phyloP scores from a whole-genome alignment of 495 filamentous ascomycete genomes.

The Glarea lozoyensis region DNA sequence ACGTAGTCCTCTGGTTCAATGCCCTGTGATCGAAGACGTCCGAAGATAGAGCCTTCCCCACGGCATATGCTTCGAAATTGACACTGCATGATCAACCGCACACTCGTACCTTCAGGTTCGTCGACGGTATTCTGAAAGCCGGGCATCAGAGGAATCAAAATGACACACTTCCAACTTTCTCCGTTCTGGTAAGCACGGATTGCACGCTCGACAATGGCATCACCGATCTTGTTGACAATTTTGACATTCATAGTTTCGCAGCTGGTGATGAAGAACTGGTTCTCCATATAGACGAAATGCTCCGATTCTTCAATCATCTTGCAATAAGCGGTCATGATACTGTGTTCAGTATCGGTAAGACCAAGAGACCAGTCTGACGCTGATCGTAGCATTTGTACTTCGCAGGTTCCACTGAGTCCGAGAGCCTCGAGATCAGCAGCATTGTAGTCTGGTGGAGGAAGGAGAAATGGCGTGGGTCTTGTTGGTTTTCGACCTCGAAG shows the following conservation, averaged over 20 bases:
- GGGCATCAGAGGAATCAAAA: slow-evolving; percentile 92
- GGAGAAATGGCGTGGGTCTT: slow-evolving; percentile 82
- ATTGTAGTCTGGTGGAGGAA: slow-evolving; percentile 89
- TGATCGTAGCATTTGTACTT: slow-evolving; percentile 91
- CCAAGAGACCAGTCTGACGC: slow-evolving; percentile 88
- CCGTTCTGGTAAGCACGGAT: slow-evolving; percentile 72
- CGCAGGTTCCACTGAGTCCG: slow-evolving; percentile 86
- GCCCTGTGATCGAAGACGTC: slow-evolving; percentile 64
- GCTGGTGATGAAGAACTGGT: slow-evolving; percentile 97
- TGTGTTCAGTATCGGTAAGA: slow-evolving; percentile 77
- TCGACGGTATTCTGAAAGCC: slow-evolving; percentile 98
- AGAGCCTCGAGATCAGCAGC: slow-evolving; percentile 76
- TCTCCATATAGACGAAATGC: slow-evolving; percentile 98
- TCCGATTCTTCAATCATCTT: slow-evolving; percentile 92
- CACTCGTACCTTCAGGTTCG: slow-evolving; percentile 83
- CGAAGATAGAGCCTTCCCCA: slow-evolving; percentile 88
- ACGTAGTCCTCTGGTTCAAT: slow-evolving; percentile 98
- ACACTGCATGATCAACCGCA: slow-evolving; percentile 94
- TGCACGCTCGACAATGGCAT: slow-evolving; percentile 89
- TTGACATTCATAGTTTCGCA: slow-evolving; percentile 79
- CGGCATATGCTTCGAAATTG: slow-evolving; percentile 97
- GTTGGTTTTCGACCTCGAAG: slow-evolving; percentile 90
- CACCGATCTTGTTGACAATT: slow-evolving; percentile 89
- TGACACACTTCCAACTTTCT: slow-evolving; percentile 89
- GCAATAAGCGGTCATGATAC: slow-evolving; percentile 92